Conservation (phyloP, 495 filamentous ascomycete genomes). For the Tricharina praecox region DNA sequence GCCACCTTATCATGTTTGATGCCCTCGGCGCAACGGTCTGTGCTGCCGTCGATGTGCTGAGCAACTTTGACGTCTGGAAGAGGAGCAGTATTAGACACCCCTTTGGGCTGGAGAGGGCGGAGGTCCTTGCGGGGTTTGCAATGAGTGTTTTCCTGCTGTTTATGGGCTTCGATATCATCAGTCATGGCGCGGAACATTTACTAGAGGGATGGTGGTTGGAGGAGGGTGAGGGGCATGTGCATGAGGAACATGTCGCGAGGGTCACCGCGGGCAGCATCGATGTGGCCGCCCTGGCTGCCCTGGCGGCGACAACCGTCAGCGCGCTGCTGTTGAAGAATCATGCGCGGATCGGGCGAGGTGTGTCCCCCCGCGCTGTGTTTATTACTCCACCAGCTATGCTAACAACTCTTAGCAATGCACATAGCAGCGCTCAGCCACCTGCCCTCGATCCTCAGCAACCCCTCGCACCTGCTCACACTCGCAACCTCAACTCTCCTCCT, state of each 20-base stretch:
- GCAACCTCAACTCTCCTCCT: constrained; percentile 67
- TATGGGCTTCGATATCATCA: constrained; percentile 88
- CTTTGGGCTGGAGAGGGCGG: constrained; percentile 78
- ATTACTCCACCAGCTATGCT: too few species aligned
- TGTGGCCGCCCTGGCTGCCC: constrained; percentile 66
- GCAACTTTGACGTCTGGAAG: constrained; percentile 96
- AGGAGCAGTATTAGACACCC: constrained; percentile 82
- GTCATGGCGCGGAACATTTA: constrained; percentile 77
- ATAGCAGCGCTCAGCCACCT: constrained; percentile 70
- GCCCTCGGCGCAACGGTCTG: constrained; percentile 85
- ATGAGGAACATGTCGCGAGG: constrained; percentile 43
- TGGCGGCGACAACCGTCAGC: constrained; percentile 70
- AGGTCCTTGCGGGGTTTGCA: constrained; percentile 91
- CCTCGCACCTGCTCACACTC: constrained; percentile 82
- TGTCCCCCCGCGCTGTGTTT: too few species aligned
- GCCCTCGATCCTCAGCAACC: constrained; percentile 70
- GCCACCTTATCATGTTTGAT: constrained; percentile 86
- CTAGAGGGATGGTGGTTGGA: constrained; percentile 39
- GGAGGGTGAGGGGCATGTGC: constrained; percentile 30
- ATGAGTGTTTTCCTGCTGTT: constrained; percentile 90
- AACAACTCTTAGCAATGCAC: constrained; percentile 39
- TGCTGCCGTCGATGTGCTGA: constrained; percentile 75
- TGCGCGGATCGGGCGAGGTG: constrained; percentile 70
- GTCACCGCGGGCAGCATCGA: constrained; percentile 62
- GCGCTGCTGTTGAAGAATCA: constrained; percentile 83